Evolutionary conservation across 1,284 basidiomycete species (phyloP), one percentile per base, ranked within the genome.

Genomic region (Hypsizygus ulmarius): DNA sequence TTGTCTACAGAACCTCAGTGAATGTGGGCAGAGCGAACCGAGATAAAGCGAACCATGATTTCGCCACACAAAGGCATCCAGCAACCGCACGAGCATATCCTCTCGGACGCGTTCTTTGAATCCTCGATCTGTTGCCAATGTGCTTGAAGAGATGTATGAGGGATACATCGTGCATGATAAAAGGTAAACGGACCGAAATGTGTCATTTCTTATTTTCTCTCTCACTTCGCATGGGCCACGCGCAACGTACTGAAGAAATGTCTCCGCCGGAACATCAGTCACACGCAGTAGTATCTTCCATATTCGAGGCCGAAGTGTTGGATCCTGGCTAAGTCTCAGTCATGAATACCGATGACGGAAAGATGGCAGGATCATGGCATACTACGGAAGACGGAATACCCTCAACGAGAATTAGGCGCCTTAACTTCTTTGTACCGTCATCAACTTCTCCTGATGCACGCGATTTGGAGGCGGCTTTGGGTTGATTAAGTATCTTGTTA

Each of bases 21-120:
- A 53, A 36, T 11, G 33, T 40, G 14, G 39, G 21, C 25, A 5
- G 19, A 11, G 41, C 29, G 27, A 21, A 8, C 19, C 35, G 35
- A 19, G 28, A 18, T 39, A 27, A 19, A 12, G 56, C 73, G 38
- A 49, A 90, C 91, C 89, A 56, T 90, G 78, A 68, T 89, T 92
- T 57, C 90, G 78, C 96, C 96, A 99, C 2, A 97, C 95, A 65
- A 97, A 98, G 0, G 95, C 96, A 63, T 99, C 96, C 19, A 99
- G 72, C 11, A 97, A 69, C 19, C 96, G 81, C 51, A 98, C 87
- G n/a, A 98, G 80, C 90, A 95, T 96, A 58, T 95, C 93, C 67
- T 98, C 94, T 27, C 88, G 83, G 12, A 99, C 96, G 44, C 90
- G 84, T 61, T 93, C 90, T 67, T 96, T 95, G 74, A 98, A 99